Conservation (phyloP, 495 filamentous ascomycete species). For the Podospora pseudoanserina region DNA sequence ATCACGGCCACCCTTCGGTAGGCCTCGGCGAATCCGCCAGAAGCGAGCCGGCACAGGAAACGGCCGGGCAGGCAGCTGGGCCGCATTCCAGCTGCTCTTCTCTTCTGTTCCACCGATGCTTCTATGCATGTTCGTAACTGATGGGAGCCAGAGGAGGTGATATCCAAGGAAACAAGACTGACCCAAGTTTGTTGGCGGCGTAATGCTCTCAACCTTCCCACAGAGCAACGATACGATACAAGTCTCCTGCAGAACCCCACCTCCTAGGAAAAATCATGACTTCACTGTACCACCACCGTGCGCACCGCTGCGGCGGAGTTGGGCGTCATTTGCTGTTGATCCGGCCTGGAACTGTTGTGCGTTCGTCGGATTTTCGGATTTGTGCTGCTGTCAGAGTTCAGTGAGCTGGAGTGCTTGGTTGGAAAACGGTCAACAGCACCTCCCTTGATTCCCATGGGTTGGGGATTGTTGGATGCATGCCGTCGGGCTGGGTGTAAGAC, state of each 20-base stretch:
- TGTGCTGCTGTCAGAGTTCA: neutral
- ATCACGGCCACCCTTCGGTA: neutral
- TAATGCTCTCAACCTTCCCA: neutral
- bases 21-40: neutral
- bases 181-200: neutral
- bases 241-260: no score
- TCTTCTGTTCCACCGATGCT: neutral
- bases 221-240: no score
- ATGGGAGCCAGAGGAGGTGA: neutral
- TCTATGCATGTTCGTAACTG: neutral
- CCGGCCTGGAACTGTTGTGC: neutral
- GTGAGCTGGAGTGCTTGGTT: no score
- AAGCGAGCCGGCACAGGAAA: neutral
- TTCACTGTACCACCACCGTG: neutral
- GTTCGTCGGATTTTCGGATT: neutral
- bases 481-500: neutral
- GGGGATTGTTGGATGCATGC: neutral
- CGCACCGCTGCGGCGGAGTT: neutral
- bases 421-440: neutral
- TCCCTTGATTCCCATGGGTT: neutral
- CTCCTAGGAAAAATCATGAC: neutral
- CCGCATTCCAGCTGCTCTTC: neutral
- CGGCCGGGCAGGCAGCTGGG: neutral
- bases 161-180: no score
- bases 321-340: no score